Base-by-base conservation (phyloP, 208 protist genomes). In the Angomonas deanei region DNA sequence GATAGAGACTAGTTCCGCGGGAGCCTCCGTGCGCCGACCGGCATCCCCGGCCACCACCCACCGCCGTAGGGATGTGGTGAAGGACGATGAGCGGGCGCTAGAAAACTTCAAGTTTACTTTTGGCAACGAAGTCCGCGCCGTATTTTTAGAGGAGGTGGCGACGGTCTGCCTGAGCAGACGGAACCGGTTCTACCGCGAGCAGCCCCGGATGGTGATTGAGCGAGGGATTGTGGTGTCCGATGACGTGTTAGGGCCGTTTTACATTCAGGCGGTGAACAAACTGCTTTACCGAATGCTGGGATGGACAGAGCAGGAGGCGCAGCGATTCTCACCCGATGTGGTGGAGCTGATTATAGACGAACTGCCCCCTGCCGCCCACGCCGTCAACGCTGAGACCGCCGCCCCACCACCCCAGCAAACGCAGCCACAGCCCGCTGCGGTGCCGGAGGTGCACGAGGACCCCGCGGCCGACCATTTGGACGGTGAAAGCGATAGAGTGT, bases 141-240 rank as follows among this genome's bases (percentile, higher is more conserved):
- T 68, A 3, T 91, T 91, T 56, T 55, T 91, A 30, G 70, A 82
- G 19, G 80, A 84, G 49, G 36, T 48, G 28, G 68, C 64, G 13
- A 62, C 66, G 0, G 55, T 77, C 32, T 83, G 78, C 64, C 55
- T 71, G 3, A 46, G 33, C 0, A 68, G 78, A 10, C 78, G 73
- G 32, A 61, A 63, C 4, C 68, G 75, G 27, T 78, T 64, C 32
- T 70, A 76, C 61, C 58, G 62, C 32, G 72, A 73, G 23, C 78
- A 82, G 68, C 73, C 77, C 26, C 53, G 21, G 26, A 69, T 78
- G 19, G 74, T 62, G 32, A 70, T 59, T 13, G 26, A 70, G 27
- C 46, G 63, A 2, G 62, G 70, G 5, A 42, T 77, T 42, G 66
- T 76, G 28, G 30, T 84, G 15, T 65, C 78, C 0, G 78, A 84